phyloP scores from a whole-genome alignment of 306 rosid genomes.

The Glycine soja region DNA sequence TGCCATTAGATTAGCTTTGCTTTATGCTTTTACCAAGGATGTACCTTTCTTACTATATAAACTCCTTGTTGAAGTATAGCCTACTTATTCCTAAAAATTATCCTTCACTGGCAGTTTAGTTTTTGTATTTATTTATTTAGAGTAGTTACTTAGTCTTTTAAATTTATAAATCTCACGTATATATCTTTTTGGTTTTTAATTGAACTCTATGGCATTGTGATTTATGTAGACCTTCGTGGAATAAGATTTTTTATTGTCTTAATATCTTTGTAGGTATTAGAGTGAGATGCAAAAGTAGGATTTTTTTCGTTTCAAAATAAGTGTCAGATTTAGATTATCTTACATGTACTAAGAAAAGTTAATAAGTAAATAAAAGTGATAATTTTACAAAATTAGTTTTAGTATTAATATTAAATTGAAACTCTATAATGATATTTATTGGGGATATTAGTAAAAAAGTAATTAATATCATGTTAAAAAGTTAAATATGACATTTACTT shows the following conservation, averaged over 20 bases:
- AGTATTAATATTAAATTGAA: too few species aligned
- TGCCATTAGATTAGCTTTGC: background rate
- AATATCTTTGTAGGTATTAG: background rate
- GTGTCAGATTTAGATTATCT: too few species aligned
- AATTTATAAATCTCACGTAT: background rate
- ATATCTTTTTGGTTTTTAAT: background rate
- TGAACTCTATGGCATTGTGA: background rate
- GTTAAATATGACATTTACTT: too few species aligned
- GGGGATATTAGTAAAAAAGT: too few species aligned
- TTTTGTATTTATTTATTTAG: background rate
- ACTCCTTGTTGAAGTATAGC: background rate
- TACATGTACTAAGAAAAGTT: too few species aligned
- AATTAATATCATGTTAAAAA: too few species aligned
- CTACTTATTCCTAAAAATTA: background rate
- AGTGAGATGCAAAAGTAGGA: background rate
- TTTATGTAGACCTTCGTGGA: background rate
- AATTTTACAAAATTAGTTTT: too few species aligned
- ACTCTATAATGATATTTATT: too few species aligned
- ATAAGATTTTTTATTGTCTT: background rate
- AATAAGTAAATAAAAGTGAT: too few species aligned
- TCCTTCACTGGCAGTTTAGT: background rate
- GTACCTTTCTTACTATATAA: background rate
- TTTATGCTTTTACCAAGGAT: background rate
- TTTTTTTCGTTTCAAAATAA: too few species aligned
- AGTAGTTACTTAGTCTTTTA: background rate